phyloP scores from a whole-genome alignment of 768 basidiomycete genomes.

The Hemileccinum rubropunctum region DNA sequence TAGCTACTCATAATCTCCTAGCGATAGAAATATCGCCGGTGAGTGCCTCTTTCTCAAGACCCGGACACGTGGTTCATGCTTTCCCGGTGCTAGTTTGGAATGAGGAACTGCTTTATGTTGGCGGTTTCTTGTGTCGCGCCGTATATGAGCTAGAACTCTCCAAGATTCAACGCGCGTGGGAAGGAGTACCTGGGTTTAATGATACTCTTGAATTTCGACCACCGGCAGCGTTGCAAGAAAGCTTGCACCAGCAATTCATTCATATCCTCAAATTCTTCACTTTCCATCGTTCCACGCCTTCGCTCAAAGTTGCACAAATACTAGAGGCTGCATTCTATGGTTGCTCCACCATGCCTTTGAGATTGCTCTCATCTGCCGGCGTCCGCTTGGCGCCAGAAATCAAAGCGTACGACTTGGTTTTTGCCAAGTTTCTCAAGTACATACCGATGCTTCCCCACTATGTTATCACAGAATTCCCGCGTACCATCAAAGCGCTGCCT shows the following conservation, averaged over 20 bases:
- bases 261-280: constrained; percentile 13
- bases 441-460: constrained; percentile 68
- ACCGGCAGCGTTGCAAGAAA: no score
- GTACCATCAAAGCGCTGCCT: constrained; percentile 40
- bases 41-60: neutral
- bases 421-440: constrained; percentile 67
- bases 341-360: constrained; percentile 54
- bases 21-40: constrained; percentile 10
- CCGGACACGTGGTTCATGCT: no score
- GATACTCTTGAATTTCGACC: no score
- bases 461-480: constrained; percentile 30
- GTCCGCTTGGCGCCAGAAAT: constrained; percentile 63
- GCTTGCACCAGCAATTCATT: neutral
- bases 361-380: constrained; percentile 74
- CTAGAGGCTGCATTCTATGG: constrained; percentile 78
- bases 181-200: no score
- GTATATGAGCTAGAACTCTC: constrained; percentile 14
- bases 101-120: constrained; percentile 3
- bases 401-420: constrained; percentile 64
- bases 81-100: no score
- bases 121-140: constrained; percentile 9
- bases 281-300: constrained; percentile 57
- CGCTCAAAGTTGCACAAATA: constrained; percentile 64
- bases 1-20: neutral
- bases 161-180: constrained; percentile 1